Percentiles rank a stretch among this genome's conserved stretches.
Evolutionary conservation across 345 rosid genomes (phyloP).

Genomic region (Salix purpurea): DNA sequence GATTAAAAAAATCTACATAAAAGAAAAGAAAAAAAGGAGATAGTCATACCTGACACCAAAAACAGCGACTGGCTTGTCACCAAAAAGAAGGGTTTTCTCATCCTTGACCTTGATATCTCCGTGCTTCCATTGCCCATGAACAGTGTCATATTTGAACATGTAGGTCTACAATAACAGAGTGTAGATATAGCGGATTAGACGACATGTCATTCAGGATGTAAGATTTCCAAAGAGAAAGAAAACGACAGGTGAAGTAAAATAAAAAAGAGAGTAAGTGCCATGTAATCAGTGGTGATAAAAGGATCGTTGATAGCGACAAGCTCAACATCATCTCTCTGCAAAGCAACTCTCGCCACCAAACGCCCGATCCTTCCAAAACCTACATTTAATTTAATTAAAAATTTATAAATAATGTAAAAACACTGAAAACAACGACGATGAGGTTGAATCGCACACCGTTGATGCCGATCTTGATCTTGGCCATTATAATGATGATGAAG

Average conservation of each 20-base stretch:
- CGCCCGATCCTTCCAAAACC: slow-evolving; percentile 82
- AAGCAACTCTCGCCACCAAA: slow-evolving; percentile 63
- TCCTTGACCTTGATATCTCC: slow-evolving; percentile 54
- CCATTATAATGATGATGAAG: slow-evolving; percentile 18
- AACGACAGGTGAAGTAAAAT: neutral
- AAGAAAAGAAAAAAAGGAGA: neutral
- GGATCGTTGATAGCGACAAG: slow-evolving; percentile 78
- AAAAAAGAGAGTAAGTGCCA: slow-evolving; percentile 28
- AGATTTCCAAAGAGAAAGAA: neutral
- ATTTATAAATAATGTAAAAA: neutral
- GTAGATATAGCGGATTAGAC: no score
- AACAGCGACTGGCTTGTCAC: slow-evolving; percentile 49
- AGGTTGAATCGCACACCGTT: slow-evolving; percentile 27
- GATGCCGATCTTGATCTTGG: slow-evolving; percentile 67
- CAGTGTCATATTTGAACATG: slow-evolving; percentile 67
- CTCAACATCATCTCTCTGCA: slow-evolving; percentile 63
- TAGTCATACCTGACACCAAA: slow-evolving; percentile 42
- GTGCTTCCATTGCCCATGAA: slow-evolving; percentile 67
- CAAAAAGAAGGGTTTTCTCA: slow-evolving; percentile 58
- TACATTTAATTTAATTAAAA: neutral
- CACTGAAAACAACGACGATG: neutral
- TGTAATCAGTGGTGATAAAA: slow-evolving; percentile 66
- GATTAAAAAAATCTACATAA: no score
- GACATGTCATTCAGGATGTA: no score
- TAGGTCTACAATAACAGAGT: slow-evolving; percentile 28